phyloP scores from a whole-genome alignment of 2,329 filamentous ascomycete species.

The Colletotrichum sp. region DNA sequence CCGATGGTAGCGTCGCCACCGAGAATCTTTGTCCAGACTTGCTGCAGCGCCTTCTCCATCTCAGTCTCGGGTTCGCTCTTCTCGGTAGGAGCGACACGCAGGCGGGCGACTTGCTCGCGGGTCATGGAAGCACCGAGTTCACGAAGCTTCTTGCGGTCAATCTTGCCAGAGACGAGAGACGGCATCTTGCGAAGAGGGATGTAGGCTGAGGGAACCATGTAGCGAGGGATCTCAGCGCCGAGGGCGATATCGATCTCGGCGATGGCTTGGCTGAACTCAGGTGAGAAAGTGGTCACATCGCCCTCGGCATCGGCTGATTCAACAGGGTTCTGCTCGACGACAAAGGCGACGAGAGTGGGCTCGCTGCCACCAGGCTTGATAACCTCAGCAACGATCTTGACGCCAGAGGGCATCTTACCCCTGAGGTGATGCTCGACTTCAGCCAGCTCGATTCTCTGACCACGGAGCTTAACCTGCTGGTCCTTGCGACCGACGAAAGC shows the following conservation, averaged over 20 bases:
- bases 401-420: slow-evolving; percentile 45
- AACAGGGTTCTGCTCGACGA: slow-evolving; percentile 38
- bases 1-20: slow-evolving; percentile 37
- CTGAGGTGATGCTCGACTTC: slow-evolving; percentile 57
- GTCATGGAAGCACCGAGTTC: slow-evolving; percentile 47
- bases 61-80: slow-evolving; percentile 41
- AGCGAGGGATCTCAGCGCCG: slow-evolving; percentile 41
- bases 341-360: slow-evolving; percentile 51
- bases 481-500: slow-evolving; percentile 69
- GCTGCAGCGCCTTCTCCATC: slow-evolving; percentile 41
- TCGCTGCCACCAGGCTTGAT: slow-evolving; percentile 50
- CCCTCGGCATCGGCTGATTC: slow-evolving; percentile 16
- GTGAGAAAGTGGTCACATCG: slow-evolving; percentile 33
- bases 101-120: slow-evolving; percentile 42
- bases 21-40: slow-evolving; percentile 43
- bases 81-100: slow-evolving; percentile 32
- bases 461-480: slow-evolving; percentile 71
- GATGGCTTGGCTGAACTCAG: slow-evolving; percentile 35
- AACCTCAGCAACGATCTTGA: slow-evolving; percentile 53
- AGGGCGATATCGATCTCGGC: slow-evolving; percentile 35
- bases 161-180: slow-evolving; percentile 53
- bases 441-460: slow-evolving; percentile 67
- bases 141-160: slow-evolving; percentile 52
- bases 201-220: slow-evolving; percentile 55
- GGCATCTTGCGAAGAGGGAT: slow-evolving; percentile 52